These are phyloP conservation scores for Quercus tomentella DNA, from an alignment of 331 rosid species.

Conservation along the genomic window DNA sequence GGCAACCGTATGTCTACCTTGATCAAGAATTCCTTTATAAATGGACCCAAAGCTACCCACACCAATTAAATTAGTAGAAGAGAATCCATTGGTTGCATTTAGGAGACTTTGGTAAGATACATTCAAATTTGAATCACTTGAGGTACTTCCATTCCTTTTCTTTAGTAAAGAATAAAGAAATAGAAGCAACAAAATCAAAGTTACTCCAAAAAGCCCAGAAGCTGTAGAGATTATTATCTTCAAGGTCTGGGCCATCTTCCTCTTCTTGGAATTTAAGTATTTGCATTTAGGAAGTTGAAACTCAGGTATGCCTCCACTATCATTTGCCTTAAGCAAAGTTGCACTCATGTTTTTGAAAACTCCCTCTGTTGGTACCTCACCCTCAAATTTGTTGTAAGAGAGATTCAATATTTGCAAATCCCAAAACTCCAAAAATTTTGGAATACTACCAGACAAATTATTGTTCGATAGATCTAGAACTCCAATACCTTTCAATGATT, in stretches of 20 bases:
- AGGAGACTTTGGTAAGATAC: slow-evolving; percentile 32
- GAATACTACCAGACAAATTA: neutral
- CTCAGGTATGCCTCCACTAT: neutral
- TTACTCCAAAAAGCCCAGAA: neutral
- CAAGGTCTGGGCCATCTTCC: neutral
- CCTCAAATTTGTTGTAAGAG: neutral
- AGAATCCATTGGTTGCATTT: slow-evolving; percentile 33
- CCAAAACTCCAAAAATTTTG: neutral
- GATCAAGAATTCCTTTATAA: slow-evolving; percentile 37
- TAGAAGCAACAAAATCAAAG: neutral
- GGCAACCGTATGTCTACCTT: slow-evolving; percentile 13
- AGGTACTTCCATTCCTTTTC: slow-evolving; percentile 4
- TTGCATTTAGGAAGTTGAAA: neutral
- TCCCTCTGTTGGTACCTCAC: accelerated
- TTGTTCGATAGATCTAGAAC: neutral
- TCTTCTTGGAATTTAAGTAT: neutral
- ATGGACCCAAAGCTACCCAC: slow-evolving; percentile 48
- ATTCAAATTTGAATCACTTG: neutral
- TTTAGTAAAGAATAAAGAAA: neutral
- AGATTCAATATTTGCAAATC: neutral
- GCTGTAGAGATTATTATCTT: neutral
- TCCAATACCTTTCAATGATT: neutral
- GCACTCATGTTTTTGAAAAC: neutral
- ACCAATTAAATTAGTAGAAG: slow-evolving; percentile 33
- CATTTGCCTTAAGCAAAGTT: neutral